phyloP scores from a whole-genome alignment of 2,329 filamentous ascomycete genomes.

The Monilinia fructigena region DNA sequence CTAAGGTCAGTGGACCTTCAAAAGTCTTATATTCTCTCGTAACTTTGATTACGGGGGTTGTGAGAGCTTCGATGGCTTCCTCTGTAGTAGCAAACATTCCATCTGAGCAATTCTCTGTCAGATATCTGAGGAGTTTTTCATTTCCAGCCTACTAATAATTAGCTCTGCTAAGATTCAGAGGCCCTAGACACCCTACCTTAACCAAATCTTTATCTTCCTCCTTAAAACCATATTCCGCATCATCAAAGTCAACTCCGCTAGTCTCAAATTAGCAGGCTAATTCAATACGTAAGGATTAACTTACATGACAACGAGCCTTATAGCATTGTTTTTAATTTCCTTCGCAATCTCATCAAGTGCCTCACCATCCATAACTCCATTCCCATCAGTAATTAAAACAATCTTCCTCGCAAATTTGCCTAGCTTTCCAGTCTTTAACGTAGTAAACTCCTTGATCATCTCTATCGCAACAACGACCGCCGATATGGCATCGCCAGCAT shows the following conservation, averaged over 20 bases:
- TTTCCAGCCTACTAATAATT: slow-evolving; percentile 57
- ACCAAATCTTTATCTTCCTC: slow-evolving; percentile 75
- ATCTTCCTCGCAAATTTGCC: slow-evolving; percentile 80
- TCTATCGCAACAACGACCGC: slow-evolving; percentile 82
- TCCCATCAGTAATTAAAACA: slow-evolving; percentile 80
- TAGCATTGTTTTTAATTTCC: slow-evolving; percentile 72
- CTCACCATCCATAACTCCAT: slow-evolving; percentile 68
- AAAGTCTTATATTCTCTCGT: slow-evolving; percentile 76
- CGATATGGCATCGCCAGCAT: slow-evolving; percentile 79
- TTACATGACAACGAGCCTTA: slow-evolving; percentile 77
- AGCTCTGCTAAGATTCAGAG: slow-evolving; percentile 24
- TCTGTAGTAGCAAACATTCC: slow-evolving; percentile 80
- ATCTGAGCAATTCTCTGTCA: slow-evolving; percentile 65
- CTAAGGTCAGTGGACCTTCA: slow-evolving; percentile 76
- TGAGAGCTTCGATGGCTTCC: slow-evolving; percentile 78
- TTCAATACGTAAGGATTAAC: slow-evolving; percentile 40
- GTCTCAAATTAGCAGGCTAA: slow-evolving; percentile 31
- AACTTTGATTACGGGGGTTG: slow-evolving; percentile 72
- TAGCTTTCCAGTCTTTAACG: slow-evolving; percentile 49
- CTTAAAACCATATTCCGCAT: slow-evolving; percentile 83
- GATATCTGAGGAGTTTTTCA: slow-evolving; percentile 62
- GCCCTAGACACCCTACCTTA: slow-evolving; percentile 54
- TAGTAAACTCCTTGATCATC: slow-evolving; percentile 79
- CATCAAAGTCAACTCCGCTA: slow-evolving; percentile 91
- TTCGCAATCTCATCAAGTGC: slow-evolving; percentile 63